Evolutionary conservation across 192 early-diverging fungal species (phyloP), one percentile per base, ranked within the genome.

Genomic region (Spizellomyces punctatus): DNA sequence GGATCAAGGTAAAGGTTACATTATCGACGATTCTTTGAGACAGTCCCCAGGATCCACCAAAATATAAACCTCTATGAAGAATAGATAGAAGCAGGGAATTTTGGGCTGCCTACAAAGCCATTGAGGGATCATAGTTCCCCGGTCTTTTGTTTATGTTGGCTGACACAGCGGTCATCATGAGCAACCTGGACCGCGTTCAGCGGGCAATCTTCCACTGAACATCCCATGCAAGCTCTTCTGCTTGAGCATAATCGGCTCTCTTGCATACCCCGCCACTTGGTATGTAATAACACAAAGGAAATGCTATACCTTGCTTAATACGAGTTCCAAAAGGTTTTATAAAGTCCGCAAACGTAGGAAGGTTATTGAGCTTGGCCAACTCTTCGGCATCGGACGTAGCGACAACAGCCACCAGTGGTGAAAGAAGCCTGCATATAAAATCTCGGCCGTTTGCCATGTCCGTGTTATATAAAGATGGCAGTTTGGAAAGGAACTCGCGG

Each of bases 301-400:
- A 36, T n/a, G n/a, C n/a, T n/a, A n/a, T 71, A 62, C 55, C 58
- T 71, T 56, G 52, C 22, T 46, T 85, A 45, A 91, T 86, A 22
- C 78, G 73, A 16, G 83, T 79, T 8, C 90, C 91, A 82, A 94
- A 94, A 27, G 92, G 92, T 47, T 80, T 72, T 48, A 94, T 66
- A 14, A 92, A 72, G 57, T 91, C 83, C 5, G 80, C 82, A 48
- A 92, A 74, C 1, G 82, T 80, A 9, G 83, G 74, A 43, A 92
- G 71, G 42, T 86, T 76, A 66, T 89, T 92, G 10, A 76, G 76
- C 58, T 78, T 81, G 58, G 84, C 89, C 10, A 89, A 65, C 19
- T 82, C 84, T 8, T 89, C 87, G 0, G 86, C 89, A 68, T 89
- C 90, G 45, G 71, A 72, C 14, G 88, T 88, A 5, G 90, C 80